Evolutionary conservation across 805 yeast species (phyloP), one percentile per base, ranked within the genome.

Genomic region (Myxozyma lipomycoides): DNA sequence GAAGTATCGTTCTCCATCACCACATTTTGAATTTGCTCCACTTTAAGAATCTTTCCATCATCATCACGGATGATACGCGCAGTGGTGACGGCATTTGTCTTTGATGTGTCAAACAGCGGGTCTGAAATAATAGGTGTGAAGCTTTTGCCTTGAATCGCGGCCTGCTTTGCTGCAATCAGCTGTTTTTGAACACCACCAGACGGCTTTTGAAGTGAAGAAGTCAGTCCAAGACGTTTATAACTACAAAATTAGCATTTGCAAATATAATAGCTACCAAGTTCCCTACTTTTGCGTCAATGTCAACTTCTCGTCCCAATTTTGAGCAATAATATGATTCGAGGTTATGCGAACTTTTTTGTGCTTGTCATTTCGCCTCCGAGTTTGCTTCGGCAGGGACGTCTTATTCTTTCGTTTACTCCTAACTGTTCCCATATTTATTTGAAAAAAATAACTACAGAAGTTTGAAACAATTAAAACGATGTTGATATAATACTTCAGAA

Each of bases 161-260:
- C 38, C n/a, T 35, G 15, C n/a, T 35, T 35, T 5, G 32, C 43
- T 7, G 43, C 9, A 5, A 40, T 69, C 60, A 62, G 70, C 54
- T 75, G 72, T 49, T 77, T 77, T 63, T 87, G 95, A n/a, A 68
- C 70, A 43, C 97, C 97, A 52, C 97, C 98, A 1, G 95, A 81
- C 1, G 80, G 73, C 17, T 68, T 71, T 23, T 84, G 84, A 34
- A 90, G 68, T 59, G 81, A 79, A 9, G 85, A 75, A 34, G 80
- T 73, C 46, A 93, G 73, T 2, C 98, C 98, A 25, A 93, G 70
- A 56, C 74, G 79, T 61, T 83, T 82, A 70, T 93, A 91, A 67
- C 62, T 59, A 36, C 36, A 25, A 26, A 39, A 48, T 43, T 23
- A 47, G 22, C n/a, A 10, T 25, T 4, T 30, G 23, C 3, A 40